Conservation (phyloP, 2,329 filamentous ascomycete species). For the Uncinocarpus reesii region DNA sequence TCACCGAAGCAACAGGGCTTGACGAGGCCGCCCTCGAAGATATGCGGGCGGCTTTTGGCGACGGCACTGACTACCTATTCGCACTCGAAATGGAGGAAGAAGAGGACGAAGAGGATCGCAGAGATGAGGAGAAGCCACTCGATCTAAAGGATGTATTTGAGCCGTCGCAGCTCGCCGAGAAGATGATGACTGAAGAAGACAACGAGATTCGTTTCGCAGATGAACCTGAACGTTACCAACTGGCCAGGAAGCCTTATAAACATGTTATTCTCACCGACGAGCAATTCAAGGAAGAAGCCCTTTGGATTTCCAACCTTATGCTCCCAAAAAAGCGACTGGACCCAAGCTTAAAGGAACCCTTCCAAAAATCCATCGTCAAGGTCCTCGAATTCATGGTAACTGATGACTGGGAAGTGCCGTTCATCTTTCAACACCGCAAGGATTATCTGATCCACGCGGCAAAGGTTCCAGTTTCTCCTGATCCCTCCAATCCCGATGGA, state of each 20-base stretch:
- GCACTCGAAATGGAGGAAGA: constrained; percentile 81
- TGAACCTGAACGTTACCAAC: constrained; percentile 86
- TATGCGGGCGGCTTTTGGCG: constrained; percentile 91
- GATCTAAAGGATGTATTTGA: constrained; percentile 98
- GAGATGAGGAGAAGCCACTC: constrained; percentile 69
- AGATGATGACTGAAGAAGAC: constrained; percentile 89
- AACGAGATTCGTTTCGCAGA: constrained; percentile 81
- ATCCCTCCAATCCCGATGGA: constrained; percentile 57
- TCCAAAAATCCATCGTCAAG: constrained; percentile 78
- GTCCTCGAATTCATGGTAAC: constrained; percentile 92
- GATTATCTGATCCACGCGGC: constrained; percentile 91
- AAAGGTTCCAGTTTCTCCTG: constrained; percentile 53
- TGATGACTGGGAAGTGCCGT: constrained; percentile 90
- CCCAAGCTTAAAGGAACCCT: constrained; percentile 64
- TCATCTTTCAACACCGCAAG: constrained; percentile 95
- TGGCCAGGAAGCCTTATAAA: constrained; percentile 81
- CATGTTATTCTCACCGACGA: constrained; percentile 70
- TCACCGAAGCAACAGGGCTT: constrained; percentile 70
- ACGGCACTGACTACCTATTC: constrained; percentile 93
- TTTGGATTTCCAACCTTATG: constrained; percentile 84
- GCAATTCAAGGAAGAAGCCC: constrained; percentile 78
- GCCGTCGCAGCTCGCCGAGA: constrained; percentile 85
- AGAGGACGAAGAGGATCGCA: constrained; percentile 65
- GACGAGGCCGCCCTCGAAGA: constrained; percentile 91
- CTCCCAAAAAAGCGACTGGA: constrained; percentile 75